Base-by-base conservation (phyloP, 2,329 filamentous ascomycete genomes). In the Fusarium begoniae region DNA sequence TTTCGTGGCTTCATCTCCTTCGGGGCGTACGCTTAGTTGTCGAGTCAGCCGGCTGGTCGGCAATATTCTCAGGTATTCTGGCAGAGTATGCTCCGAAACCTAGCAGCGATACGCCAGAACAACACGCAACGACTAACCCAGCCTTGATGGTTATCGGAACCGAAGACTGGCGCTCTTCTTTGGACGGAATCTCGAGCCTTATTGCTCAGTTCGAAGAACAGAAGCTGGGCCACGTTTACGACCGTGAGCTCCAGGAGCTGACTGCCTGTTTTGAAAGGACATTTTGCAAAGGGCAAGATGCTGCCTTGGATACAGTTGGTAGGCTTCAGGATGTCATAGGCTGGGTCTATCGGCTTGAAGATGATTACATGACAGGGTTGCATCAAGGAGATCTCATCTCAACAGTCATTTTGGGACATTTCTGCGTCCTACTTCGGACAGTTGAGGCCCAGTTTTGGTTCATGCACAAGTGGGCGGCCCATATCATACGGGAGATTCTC, bases 71-170 rank as follows among this genome's bases (percentile, higher is more conserved):
- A 4, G 48, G 48, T 24, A 35, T 24, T 15, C 30, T 51, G 0
- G 48, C 30, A 51, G 30, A 32, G 28, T 35, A 51, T 51, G 48
- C 30, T 35, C 48, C 48, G 10, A 12, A 0, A 51, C 48, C 48
- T 22, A 24, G 30, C 22, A 3, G 1, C 30, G 30, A n/a, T 18
- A 24, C 20, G 0, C 0, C 4, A n/a, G 48, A 51, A 24, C 20
- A n/a, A 0, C 13, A 3, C 20, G 14, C 7, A 17, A 3, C 30
- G 15, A 17, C 22, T 11, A 17, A 14, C 32, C 48, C 22, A 51
- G 15, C 8, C 15, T 35, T 18, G 7, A 51, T 5, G 28, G 22
- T 6, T 24, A 4, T 12, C 3, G 14, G 4, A 5, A 35, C 14
- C 7, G 48, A 51, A n/a, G 22, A 51, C 30, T 51, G 48, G 48